Evolutionary conservation across 148 eudicot genomes (phyloP).

Genomic region (Persicaria maculosa): DNA sequence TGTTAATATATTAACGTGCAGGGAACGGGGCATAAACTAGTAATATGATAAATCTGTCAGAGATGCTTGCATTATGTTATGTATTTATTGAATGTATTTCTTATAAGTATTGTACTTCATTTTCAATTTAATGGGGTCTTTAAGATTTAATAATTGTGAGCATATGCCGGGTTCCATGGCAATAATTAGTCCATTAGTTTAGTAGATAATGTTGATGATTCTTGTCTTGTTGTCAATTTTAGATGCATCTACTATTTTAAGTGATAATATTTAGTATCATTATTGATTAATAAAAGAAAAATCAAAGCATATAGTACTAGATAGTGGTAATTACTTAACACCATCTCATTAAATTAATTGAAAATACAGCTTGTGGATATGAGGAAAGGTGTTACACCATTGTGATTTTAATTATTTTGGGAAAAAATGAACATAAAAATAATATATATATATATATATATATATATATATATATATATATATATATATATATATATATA

Average conservation of each 20-base stretch:
- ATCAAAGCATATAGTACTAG: neutral
- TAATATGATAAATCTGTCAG: no score
- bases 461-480: no score
- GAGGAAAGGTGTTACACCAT: neutral
- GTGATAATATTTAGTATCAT: neutral
- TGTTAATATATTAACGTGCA: no score
- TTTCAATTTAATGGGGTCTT: neutral
- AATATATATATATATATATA: no score
- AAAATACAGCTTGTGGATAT: neutral
- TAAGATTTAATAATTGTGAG: neutral
- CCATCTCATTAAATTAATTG: no score
- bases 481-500: no score
- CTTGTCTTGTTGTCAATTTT: slow-evolving; percentile 6
- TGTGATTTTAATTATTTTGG: no score
- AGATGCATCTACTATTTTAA: neutral
- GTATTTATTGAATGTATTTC: neutral
- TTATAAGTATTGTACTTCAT: neutral
- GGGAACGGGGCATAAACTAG: no score
- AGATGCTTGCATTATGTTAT: neutral
- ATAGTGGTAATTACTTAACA: no score
- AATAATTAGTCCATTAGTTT: slow-evolving; percentile 8
- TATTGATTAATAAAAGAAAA: neutral
- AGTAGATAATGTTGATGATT: slow-evolving; percentile 8
- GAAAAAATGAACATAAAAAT: no score
- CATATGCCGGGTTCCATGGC: slow-evolving; percentile 11